phyloP scores from a whole-genome alignment of 352 stramenopile genomes.

The Pythium folliculosum region DNA sequence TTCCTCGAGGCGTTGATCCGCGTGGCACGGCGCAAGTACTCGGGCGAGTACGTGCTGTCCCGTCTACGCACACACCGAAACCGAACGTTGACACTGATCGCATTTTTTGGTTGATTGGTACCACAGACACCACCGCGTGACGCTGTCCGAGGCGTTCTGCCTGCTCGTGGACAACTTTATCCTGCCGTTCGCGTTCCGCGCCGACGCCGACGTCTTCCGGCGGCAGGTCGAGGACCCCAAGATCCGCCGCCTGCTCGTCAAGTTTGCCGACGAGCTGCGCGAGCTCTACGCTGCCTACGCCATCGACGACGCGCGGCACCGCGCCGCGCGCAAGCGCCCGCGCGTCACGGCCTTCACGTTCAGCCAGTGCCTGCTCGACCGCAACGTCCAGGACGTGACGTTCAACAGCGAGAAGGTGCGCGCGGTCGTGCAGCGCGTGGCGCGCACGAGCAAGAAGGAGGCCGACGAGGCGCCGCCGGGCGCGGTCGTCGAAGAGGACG shows the following conservation, averaged over 20 bases:
- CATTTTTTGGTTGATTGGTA: neutral
- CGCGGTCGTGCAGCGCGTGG: conserved; percentile 57
- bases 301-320: conserved; percentile 34
- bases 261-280: conserved; percentile 61
- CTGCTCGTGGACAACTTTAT: conserved; percentile 77
- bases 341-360: conserved; percentile 66
- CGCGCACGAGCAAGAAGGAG: conserved; percentile 35
- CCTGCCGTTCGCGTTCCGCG: conserved; percentile 70
- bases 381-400: conserved; percentile 56
- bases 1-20: conserved; percentile 73
- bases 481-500: conserved; percentile 43
- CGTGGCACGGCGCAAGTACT: conserved; percentile 62
- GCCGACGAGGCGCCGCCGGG: conserved; percentile 17
- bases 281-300: conserved; percentile 60
- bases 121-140: conserved; percentile 53
- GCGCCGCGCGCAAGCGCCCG: conserved; percentile 28
- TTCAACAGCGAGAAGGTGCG: conserved; percentile 66
- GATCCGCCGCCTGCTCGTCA: conserved; percentile 61
- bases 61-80: neutral
- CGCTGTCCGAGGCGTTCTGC: conserved; percentile 75
- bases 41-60: conserved; percentile 42
- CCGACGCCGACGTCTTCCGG: conserved; percentile 70
- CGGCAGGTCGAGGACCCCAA: conserved; percentile 71
- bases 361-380: conserved; percentile 61
- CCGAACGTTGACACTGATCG: neutral